Conservation (phyloP, 495 filamentous ascomycete genomes). For the Paragyromitra xinjiangensis region DNA sequence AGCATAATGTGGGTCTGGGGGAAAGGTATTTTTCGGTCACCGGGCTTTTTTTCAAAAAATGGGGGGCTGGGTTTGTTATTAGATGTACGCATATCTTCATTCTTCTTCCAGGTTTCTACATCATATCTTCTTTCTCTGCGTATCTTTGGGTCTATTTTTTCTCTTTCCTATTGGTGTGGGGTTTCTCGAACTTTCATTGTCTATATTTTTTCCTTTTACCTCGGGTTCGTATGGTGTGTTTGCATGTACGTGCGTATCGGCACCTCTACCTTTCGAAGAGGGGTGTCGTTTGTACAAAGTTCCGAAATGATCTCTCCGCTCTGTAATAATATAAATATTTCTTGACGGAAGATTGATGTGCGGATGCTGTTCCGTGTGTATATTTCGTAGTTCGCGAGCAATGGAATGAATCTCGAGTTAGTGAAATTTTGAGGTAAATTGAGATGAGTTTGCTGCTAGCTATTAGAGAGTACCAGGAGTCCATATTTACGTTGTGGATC, state of each 20-base stretch:
- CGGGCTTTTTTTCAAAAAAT: conserved; percentile 54
- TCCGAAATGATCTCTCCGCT: conserved; percentile 36
- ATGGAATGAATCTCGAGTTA: not conserved
- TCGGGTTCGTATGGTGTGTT: conserved; percentile 13
- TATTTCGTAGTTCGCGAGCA: not conserved
- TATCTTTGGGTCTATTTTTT: conserved; percentile 28
- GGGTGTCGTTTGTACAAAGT: conserved; percentile 34
- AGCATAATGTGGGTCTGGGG: conserved; percentile 58
- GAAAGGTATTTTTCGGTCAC: conserved; percentile 46
- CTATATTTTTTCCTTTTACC: conserved; percentile 23
- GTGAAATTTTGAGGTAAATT: not conserved
- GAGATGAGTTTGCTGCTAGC: not conserved
- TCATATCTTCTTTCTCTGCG: conserved; percentile 23
- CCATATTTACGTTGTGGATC: not conserved
- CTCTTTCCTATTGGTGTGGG: conserved; percentile 34
- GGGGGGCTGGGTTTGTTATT: conserved; percentile 60
- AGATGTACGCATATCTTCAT: conserved; percentile 64
- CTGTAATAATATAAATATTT: conserved; percentile 38
- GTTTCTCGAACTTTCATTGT: conserved; percentile 35
- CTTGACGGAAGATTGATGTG: conserved; percentile 12
- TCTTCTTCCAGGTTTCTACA: conserved; percentile 31
- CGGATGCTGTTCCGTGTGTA: not conserved
- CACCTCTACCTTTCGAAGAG: conserved; percentile 28
- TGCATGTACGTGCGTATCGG: conserved; percentile 6
- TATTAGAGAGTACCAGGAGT: too few species aligned